Percentiles rank a stretch among this genome's conserved stretches.
Conservation (phyloP, 768 basidiomycete genomes). For the Agrocybe praecox region DNA sequence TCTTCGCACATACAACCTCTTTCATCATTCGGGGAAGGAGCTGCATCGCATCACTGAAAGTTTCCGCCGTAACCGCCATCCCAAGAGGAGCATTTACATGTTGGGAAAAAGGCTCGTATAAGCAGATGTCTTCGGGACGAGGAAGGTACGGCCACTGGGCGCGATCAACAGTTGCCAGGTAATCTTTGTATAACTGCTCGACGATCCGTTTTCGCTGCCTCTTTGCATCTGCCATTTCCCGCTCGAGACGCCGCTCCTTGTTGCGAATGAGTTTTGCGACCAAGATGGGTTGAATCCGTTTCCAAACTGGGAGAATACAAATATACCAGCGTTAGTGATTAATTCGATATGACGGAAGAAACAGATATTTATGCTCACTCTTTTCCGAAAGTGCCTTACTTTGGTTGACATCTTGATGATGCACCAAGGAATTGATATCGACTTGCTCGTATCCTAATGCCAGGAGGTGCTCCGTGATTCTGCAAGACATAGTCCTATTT, state of each 20-base stretch:
- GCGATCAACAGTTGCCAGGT: neutral
- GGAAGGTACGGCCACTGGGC: constrained; percentile 1
- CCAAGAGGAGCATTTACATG: constrained; percentile 3
- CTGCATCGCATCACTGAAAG: neutral
- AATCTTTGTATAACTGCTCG: neutral
- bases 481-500: neutral
- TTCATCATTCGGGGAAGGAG: neutral
- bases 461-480: neutral
- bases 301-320: no score
- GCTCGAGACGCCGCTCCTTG: neutral
- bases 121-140: neutral
- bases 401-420: no score
- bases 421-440: no score
- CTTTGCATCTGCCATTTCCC: neutral
- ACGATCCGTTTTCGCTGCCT: neutral
- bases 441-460: neutral
- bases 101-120: neutral
- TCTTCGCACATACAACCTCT: neutral
- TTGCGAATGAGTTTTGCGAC: neutral
- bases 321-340: no score
- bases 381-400: no score
- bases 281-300: neutral
- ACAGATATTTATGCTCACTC: no score
- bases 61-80: neutral
- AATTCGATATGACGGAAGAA: no score